Evolutionary conservation across 306 rosid genomes (phyloP), one percentile per base, ranked within the genome.

Genomic region (Abrus precatorius): DNA sequence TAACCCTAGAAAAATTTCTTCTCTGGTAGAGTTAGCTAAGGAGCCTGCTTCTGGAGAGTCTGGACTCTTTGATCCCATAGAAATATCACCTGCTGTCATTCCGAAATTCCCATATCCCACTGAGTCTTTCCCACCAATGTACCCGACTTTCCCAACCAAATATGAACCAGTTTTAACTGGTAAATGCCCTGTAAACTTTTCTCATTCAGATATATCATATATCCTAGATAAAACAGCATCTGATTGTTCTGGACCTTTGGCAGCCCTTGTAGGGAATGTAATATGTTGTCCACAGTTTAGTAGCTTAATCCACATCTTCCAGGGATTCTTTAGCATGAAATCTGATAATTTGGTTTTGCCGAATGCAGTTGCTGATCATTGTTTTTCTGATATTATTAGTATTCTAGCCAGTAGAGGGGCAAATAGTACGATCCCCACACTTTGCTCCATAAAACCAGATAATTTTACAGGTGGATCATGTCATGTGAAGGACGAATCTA

Each of bases 241-340:
- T 59, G 99, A 96, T 93, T 96, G 99, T 84, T 56, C 90, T 79
- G 90, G 67, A 45, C 98, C 99, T n/a, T 85, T 96, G 87, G 97
- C 99, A 11, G 85, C 88, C 7, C 82, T 92, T 71, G 97, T 96
- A 79, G 92, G 89, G 56, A 96, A 92, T 80, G 98, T 90, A 45
- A 90, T 96, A 76, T 96, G 98, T 67, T 96, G 98, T 84, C 99
- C 98, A 52, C 99, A 96, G 86, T 88, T 96, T 66, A 90, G 81
- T 81, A 93, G 97, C 80, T 87, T 93, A 64, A 84, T 96, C 81
- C 99, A 86, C 89, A 85, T 90, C 92, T 90, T 96, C 90, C 98
- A 88, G 85, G 98, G 94, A 85, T 92, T 89, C 90, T 85, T 83
- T 65, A 81, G 79, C 81, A 78, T 80, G 80, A 86, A 83, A 44